Conservation (phyloP, 768 basidiomycete genomes). For the Exidia glandulosa region DNA sequence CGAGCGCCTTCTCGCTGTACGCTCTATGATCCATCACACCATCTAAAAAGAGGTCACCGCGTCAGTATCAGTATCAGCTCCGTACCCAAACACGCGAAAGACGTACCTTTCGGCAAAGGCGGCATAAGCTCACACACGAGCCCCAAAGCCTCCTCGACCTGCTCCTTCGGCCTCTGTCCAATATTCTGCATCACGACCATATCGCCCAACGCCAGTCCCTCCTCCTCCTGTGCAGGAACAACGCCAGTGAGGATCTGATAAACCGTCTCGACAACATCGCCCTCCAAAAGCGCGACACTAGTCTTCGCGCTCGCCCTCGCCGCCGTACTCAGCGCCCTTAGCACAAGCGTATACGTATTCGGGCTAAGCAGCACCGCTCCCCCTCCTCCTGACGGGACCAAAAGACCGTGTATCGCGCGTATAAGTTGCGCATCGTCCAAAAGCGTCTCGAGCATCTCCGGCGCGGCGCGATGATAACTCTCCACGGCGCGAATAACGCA, state of each 20-base stretch:
- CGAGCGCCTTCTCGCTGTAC: constrained; percentile 79
- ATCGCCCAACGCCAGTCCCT: constrained; percentile 78
- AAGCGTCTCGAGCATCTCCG: constrained; percentile 77
- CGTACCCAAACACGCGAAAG: not conserved
- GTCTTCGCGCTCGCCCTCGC: constrained; percentile 84
- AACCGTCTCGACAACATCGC: constrained; percentile 82
- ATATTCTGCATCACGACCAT: constrained; percentile 98
- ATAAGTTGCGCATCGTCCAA: constrained; percentile 66
- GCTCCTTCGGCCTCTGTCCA: constrained; percentile 92
- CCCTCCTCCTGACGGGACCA: constrained; percentile 67
- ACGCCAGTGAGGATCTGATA: constrained; percentile 83
- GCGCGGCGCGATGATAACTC: constrained; percentile 74
- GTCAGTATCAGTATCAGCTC: no score
- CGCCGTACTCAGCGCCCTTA: constrained; percentile 80
- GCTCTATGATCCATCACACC: constrained; percentile 90
- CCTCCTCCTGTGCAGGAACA: constrained; percentile 46
- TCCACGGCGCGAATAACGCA: constrained; percentile 93
- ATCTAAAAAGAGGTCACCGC: constrained; percentile 34
- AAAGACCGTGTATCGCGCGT: constrained; percentile 71
- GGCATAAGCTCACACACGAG: constrained; percentile 88
- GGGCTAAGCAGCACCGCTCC: constrained; percentile 68
- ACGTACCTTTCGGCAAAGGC: constrained; percentile 77
- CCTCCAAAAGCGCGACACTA: constrained; percentile 75
- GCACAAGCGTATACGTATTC: constrained; percentile 78
- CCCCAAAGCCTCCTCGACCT: constrained; percentile 87